Evolutionary conservation across 768 basidiomycete genomes (phyloP), one percentile per base, ranked within the genome.

Genomic region (Amylocystis lapponica): DNA sequence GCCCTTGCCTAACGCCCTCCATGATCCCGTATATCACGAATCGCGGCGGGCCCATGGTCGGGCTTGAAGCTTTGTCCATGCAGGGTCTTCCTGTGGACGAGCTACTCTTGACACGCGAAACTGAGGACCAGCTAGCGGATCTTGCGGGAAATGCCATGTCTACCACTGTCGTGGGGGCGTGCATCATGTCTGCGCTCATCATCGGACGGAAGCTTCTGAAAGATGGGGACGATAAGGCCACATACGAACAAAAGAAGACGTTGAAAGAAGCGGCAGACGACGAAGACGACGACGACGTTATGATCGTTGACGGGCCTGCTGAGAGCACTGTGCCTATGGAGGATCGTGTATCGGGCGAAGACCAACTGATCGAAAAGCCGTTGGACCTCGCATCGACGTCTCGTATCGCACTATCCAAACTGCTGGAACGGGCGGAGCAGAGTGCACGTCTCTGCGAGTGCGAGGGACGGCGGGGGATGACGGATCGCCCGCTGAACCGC

Each of bases 141-240:
- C 72, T 97, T 13, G 93, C 94, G 16, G 94, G 94, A 2, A 97
- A 97, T 57, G 94, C 94, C 47, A 97, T 97, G 94, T 93, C 92
- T 1, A 90, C 93, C 4, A 96, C 94, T 1, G 94, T 96, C 20
- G 93, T 97, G 23, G 94, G 94, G 1, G 77, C 89, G 3, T 84
- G 89, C 50, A 88, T 96, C 49, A 66, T 95, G 43, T 82, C 86
- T 14, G 90, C 91, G 0, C 68, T 97, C 34, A 75, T 86, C 9
- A 64, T 82, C 1, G 79, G 80, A 5, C 72, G 71, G 58, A 74
- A 76, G 36, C 70, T 89, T 26, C 68, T 96, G 25, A 82, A 81
- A 49, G 64, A 66, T 1, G 86, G 87, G 4, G 63, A 78, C 27
- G 83, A 87, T 54, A 67, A 62, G 4, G 67, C 75, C 48, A 83